Base-by-base conservation (phyloP, 2,329 filamentous ascomycete species). In the Thermomyces lanuginosus region DNA sequence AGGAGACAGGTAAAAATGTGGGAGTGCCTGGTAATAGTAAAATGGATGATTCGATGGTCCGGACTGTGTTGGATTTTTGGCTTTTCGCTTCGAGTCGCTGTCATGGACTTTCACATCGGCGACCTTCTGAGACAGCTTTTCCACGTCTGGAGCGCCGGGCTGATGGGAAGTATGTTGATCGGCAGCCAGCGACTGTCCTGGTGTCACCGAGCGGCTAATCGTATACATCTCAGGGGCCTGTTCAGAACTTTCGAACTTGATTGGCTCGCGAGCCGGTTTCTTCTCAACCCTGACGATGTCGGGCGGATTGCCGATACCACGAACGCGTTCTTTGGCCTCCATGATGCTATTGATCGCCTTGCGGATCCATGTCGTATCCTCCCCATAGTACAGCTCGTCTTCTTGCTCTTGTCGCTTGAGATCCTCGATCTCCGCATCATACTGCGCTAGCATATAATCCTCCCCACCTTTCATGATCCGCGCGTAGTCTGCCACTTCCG, bases 381-480 rank as follows among this genome's bases (percentile, higher is more conserved):
- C 82, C 5, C 72, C 84, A 53, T 92, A 98, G 50, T 93, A 68
- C 17, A 89, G 58, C 53, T 93, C 81, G 45, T 98, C 89, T 49
- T 92, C 82, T 37, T 74, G 72, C 42, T 82, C 82, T 55, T 92
- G 82, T 35, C 64, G 63, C 33, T 70, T 58, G 13, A 98, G 59
- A 10, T 80, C 73, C 20, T 68, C 59, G 18, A 92, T 73, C 47
- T 95, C 86, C 19, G 69, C 59, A 35, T 91, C 72, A 40, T 76
- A 86, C 45, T 95, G 79, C 28, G 71, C 63, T 8, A 61, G 48
- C 76, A 98, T 86, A 47, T 98, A 98, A 17, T 78, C 73, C 41
- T 78, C 72, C 4, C 81, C 86, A 5, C 84, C 89, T 48, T 86
- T 92, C 80, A 98, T 92, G 29, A 95, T 76, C 20, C 84, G 72